Base-by-base conservation (phyloP, 495 filamentous ascomycete genomes). In the Penicillium mononematosum region DNA sequence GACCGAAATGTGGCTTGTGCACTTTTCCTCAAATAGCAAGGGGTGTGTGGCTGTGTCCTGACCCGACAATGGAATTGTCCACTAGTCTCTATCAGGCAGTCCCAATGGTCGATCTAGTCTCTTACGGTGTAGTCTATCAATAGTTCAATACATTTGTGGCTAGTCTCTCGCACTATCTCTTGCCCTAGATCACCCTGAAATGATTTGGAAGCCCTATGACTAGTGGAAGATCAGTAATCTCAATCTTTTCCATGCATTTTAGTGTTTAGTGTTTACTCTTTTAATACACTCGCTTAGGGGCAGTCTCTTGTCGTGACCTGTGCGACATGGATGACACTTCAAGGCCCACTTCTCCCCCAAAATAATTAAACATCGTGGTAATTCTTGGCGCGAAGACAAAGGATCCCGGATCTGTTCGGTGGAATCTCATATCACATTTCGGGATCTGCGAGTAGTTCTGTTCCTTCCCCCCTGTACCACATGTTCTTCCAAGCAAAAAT, bases 1-100 rank as follows among this genome's bases (percentile, higher is more conserved):
- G 56, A 44, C 67, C 65, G 58, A 66, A 48, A 14, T 58, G 62
- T 62, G 62, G 65, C 59, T 63, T 54, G 62, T 68, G 62, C 62
- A 24, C 50, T 50, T 61, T 29, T 49, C 58, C 53, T 25, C 22
- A 58, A 60, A 43, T 50, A 51, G 62, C 45, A 63, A 66, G 56
- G 63, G 46, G 27, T 12, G 16, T 61, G 66, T 67, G 66, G 66
- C 60, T 64, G 65, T 65, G 65, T 46, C 9, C 19, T n/a, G 65
- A 50, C 5, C 19, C 25, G 14, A 56, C 51, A 48, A 59, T 48
- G 34, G 14, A 34, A 50, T 59, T 60, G 32, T 55, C 20, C 34
- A 24, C 58, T 56, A 59, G 56, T 39, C 48, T 29, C 17, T 11
- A 39, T 16, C 7, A 2, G 31, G 53, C 5, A 55, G 16, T 36